Percentiles rank a stretch among this genome's conserved stretches.
These are phyloP conservation scores for Cladophialophora psammophila DNA, from an alignment of 2,329 filamentous ascomycete species.

Conservation along the genomic window DNA sequence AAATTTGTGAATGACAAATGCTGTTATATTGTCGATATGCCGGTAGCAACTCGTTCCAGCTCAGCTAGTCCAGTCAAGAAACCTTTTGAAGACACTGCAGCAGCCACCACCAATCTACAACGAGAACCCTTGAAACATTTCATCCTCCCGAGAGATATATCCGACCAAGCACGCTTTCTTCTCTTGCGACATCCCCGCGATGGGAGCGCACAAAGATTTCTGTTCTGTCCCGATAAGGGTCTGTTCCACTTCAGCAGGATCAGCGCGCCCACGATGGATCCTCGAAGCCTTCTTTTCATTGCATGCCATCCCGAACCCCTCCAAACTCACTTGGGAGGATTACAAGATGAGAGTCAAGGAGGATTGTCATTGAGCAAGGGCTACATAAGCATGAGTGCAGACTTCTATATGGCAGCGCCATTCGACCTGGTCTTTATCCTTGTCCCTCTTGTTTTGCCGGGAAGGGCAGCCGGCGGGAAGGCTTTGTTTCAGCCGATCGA, in stretches of 20 bases:
- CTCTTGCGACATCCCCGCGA: conserved; percentile 64
- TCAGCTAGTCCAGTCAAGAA: conserved; percentile 38
- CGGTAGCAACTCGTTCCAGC: conserved; percentile 33
- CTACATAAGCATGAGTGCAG: conserved; percentile 70
- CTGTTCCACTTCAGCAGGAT: conserved; percentile 69
- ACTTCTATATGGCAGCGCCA: conserved; percentile 82
- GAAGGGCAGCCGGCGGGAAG: conserved; percentile 52
- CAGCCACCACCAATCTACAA: conserved; percentile 25
- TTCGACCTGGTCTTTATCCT: conserved; percentile 86
- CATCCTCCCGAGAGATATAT: conserved; percentile 63
- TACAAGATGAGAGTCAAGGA: conserved; percentile 20
- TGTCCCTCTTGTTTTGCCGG: conserved; percentile 71
- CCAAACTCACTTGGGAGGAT: neutral
- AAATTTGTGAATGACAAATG: neutral
- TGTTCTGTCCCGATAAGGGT: conserved; percentile 65
- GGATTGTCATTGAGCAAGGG: conserved; percentile 45
- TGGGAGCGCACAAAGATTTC: conserved; percentile 58
- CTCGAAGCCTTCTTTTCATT: conserved; percentile 64
- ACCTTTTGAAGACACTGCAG: neutral
- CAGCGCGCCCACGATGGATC: conserved; percentile 57
- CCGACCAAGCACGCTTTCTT: conserved; percentile 62
- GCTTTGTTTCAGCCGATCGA: conserved; percentile 57
- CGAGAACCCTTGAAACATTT: conserved; percentile 60
- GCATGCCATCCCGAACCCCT: neutral
- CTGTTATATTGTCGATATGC: conserved; percentile 22